Evolutionary conservation across 306 rosid species (phyloP), one percentile per base, ranked within the genome.

Genomic region (Vigna hirtella): DNA sequence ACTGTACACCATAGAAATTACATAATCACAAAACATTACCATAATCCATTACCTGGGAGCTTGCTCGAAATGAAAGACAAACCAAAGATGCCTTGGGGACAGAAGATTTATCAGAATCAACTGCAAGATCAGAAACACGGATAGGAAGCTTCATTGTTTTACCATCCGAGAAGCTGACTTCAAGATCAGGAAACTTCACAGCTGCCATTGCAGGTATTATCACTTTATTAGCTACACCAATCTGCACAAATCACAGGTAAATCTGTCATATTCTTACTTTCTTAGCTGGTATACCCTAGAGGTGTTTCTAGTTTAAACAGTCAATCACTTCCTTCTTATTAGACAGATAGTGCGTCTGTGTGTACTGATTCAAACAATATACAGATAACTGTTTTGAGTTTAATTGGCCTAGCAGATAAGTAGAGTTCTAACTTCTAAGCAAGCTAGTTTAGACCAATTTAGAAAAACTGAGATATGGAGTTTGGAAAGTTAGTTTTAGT

Each of bases 11-110:
- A 66, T 11, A 66, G 22, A 77, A 71, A 58, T 47, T 38, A 56
- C 10, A 48, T 72, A 34, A 59, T 81, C 38, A 75, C 50, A 56
- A 85, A 62, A 77, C 45, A 63, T 14, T 51, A 58, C 64, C 45
- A 14, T 15, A 79, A 62, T 45, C 61, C 49, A 8, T 63, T 77
- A 92, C 98, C 98, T 86, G 88, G 36, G 97, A 87, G 89, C 56
- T 91, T 79, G 94, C 93, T 71, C 98, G 94, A 85, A 95, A 95
- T 66, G 90, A 81, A 81, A 95, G 92, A 73, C 98, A 89, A 17
- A 90, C 32, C 73, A 95, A 84, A 70, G 97, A 77, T 51, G 93
- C 97, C 79, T 76, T 87, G 13, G 91, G 93, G 61, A 87, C 68
- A 18, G 74, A 62, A 12, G 83, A 70, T 51, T 73, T 83, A 49